Base-by-base conservation (phyloP, 2,329 filamentous ascomycete genomes). In the Phialophora tarda region DNA sequence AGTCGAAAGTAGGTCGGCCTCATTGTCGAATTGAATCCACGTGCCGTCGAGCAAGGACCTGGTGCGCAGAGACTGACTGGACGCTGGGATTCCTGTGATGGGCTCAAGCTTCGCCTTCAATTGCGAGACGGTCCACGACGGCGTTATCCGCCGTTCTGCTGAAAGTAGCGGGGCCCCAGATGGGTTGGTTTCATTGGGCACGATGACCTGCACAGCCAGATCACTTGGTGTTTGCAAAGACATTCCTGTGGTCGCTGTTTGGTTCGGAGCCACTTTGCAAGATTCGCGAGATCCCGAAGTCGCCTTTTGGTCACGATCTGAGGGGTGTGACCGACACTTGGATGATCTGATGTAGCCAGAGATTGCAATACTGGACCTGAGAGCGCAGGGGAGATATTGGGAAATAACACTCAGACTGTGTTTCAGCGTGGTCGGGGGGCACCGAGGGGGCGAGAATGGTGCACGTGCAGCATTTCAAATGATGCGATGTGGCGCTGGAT, bases 41-140 rank as follows among this genome's bases (percentile, higher is more conserved):
- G 65, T 47, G 17, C 67, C 71, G 24, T 66, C 65, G 7, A 51
- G 53, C 11, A 68, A 14, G 23, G 47, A 82, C 76, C 89, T 91
- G 75, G 97, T 83, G 32, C 83, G 88, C 68, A 99, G 85, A 69
- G 83, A 87, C 78, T 98, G 95, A 67, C 85, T 88, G 32, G 85
- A 85, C 11, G 93, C 91, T 17, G 95, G 94, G 44, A 98, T 88
- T 68, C 95, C 95, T 1, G 94, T 98, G 79, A 98, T 89, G 68
- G 92, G 90, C 79, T 98, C 94, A 59, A 99, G 88, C 78, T 95
- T 96, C 61, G 84, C 81, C 81, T 94, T 97, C 74, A 98, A 85
- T 74, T 92, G 89, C 63, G 85, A 84, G 75, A 99, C 90, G 68
- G 89, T 90, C 95, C 95, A 99, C 72, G 93, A 90, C 14, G 94